Conservation (phyloP, 805 yeast genomes). For the Yarrowia keelungensis region DNA sequence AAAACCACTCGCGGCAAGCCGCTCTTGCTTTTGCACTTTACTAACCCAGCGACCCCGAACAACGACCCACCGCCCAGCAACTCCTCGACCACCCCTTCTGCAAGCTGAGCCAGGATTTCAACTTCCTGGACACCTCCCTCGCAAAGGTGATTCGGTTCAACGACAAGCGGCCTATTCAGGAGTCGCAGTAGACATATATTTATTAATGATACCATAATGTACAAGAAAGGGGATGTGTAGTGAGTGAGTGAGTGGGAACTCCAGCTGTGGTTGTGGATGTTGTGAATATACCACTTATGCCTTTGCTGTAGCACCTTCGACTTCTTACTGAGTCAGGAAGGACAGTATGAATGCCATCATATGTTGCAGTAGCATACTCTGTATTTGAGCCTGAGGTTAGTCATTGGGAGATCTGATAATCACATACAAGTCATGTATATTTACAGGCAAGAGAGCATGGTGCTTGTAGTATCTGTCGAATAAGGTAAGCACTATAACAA, state of each 20-base stretch:
- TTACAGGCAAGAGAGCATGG: too few species aligned
- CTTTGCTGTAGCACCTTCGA: too few species aligned
- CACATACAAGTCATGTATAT: too few species aligned
- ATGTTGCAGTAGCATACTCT: too few species aligned
- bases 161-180: constrained; percentile 40
- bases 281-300: too few species aligned
- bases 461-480: too few species aligned
- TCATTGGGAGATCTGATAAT: too few species aligned
- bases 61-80: constrained; percentile 83
- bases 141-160: constrained; percentile 59
- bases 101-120: constrained; percentile 53
- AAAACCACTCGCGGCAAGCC: too few species aligned
- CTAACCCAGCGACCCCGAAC: constrained; percentile 64
- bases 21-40: background rate
- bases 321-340: too few species aligned
- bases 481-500: background rate
- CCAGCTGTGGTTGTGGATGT: too few species aligned
- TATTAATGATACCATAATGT: constrained; percentile 12
- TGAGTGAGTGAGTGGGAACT: background rate
- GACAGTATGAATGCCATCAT: too few species aligned
- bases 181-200: constrained; percentile 7
- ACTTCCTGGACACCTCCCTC: constrained; percentile 61
- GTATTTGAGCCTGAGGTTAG: too few species aligned
- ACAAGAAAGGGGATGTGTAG: background rate
- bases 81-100: constrained; percentile 65